Evolutionary conservation across 2,329 filamentous ascomycete genomes (phyloP), one percentile per base, ranked within the genome.

Genomic region (Calonectria pteridis): DNA sequence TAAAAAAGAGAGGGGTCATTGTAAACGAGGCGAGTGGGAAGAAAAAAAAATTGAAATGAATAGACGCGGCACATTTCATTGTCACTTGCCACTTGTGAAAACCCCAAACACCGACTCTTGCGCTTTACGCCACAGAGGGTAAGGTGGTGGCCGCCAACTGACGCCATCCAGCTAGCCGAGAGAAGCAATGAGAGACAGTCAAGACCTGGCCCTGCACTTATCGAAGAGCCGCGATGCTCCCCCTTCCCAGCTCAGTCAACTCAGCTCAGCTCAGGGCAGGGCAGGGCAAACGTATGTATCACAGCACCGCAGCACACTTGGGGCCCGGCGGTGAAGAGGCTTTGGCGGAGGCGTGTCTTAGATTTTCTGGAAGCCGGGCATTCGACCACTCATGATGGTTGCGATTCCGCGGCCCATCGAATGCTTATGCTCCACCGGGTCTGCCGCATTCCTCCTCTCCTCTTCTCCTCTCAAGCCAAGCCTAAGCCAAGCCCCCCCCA

Each of bases 381-480:
- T 67, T 67, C 29, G 7, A 31, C 37, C 63, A 67, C 63, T 65
- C 63, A 49, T 51, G 58, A 50, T 62, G 74, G 46, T 74, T 62
- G 26, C 26, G 55, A 28, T 62, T 37, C 51, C 51, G 28, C 29
- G 51, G 51, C 51, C 51, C 40, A 43, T 16, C 35, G 23, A 62
- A 40, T 62, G 76, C 72, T 68, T 20, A 33, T 31, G 64, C 67
- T 73, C 75, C 75, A 77, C 74, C 75, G 76, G 69, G 71, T 75
- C 70, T 78, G 71, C 78, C 75, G 78, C 78, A 77, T 79, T 77
- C 77, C 78, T 76, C 35, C 33, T 31, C 70, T 53, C n/a, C n/a
- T n/a, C n/a, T 55, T 58, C 72, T 18, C 55, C 26, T 35, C 18
- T 29, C 51, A 55, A 62, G 55, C 55, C 33, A 62, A 62, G 55